phyloP scores from a whole-genome alignment of 495 filamentous ascomycete genomes.

The Evansstolkia leycettana region DNA sequence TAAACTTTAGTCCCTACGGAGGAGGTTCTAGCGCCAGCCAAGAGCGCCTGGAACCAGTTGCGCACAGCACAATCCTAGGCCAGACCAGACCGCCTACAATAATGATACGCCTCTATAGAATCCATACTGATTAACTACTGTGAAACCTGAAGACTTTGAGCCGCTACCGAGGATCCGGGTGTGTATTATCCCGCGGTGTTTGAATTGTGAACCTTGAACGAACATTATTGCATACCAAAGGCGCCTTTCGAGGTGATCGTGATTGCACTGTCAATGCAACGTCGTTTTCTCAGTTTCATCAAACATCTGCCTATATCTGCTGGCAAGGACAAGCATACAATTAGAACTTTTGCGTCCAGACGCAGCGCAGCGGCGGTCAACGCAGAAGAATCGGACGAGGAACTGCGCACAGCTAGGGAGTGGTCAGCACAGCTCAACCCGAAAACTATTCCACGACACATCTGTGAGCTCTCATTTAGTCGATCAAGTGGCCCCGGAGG shows the following conservation, averaged over 20 bases:
- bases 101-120: neutral
- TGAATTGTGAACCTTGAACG: no score
- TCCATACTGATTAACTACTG: neutral
- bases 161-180: no score
- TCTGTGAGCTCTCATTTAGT: slow-evolving; percentile 60
- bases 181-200: no score
- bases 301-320: neutral
- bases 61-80: neutral
- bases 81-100: neutral
- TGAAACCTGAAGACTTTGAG: no score
- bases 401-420: slow-evolving; percentile 55
- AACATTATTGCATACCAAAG: no score
- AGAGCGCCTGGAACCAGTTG: no score
- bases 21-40: no score
- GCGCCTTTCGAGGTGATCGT: no score
- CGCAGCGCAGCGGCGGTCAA: slow-evolving; percentile 8
- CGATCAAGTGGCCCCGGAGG: slow-evolving; percentile 88
- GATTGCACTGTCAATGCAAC: neutral
- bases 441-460: slow-evolving; percentile 49
- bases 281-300: slow-evolving; percentile 2
- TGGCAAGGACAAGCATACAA: slow-evolving; percentile 1
- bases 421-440: slow-evolving; percentile 61
- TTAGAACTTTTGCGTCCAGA: slow-evolving; percentile 12
- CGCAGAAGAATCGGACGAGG: slow-evolving; percentile 31
- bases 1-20: no score